Base-by-base conservation (phyloP, 2,329 filamentous ascomycete genomes). In the Epichloe hybrida region DNA sequence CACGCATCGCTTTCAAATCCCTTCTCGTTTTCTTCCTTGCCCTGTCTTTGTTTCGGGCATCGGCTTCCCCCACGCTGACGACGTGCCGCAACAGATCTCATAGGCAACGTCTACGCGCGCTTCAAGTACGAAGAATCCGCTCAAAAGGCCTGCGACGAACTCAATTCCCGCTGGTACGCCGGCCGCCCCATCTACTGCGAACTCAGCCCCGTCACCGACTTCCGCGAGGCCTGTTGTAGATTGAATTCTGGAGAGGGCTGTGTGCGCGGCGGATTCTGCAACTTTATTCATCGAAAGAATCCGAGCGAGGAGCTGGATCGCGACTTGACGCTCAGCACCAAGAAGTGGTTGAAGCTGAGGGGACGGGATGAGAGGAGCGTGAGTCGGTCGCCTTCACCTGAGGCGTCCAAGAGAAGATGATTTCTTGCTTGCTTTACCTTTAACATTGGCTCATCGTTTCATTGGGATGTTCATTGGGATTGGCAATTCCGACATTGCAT, bases 121-220 rank as follows among this genome's bases (percentile, higher is more conserved):
- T 98, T 97, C 84, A 98, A 98, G 73, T 98, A 97, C 78, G 93
- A 98, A 77, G 93, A 98, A 69, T 84, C 84, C 50, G 90, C 93
- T 48, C 90, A 97, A 68, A 80, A 82, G 57, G 93, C 93, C 54
- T 96, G 91, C 77, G 93, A 97, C 71, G 84, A 85, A 54, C 80
- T 97, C 60, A 98, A 97, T 71, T 83, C 79, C 52, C 84, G 93
- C 62, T 98, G 93, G 93, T 98, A 98, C 72, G 91, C 93, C 54
- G 93, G 88, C 20, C 79, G 93, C 49, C 93, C 93, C 56, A 95
- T 98, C 69, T 98, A 98, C 75, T 96, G 91, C 80, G 93, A 98
- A 72, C 75, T 98, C 51, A 90, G 84, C 49, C 93, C 93, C 59
- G 93, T 98, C 51, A 98, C 93, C 56, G 93, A 98, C 72, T 98